phyloP scores from a whole-genome alignment of 2,329 filamentous ascomycete genomes.

The Nannizzia gypsea region DNA sequence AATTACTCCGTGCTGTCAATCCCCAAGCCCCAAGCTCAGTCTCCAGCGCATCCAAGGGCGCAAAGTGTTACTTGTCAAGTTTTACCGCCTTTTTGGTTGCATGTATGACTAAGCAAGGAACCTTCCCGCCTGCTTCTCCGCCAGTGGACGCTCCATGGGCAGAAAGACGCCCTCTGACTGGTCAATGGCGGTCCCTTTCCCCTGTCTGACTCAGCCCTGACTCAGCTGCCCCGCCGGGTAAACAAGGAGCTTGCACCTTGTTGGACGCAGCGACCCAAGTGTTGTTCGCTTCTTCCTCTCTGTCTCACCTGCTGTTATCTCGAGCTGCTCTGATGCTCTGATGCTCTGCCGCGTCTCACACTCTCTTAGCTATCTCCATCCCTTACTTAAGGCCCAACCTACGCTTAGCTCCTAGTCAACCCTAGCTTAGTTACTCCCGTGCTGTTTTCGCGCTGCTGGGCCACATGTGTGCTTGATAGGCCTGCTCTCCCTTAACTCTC shows the following conservation, averaged over 20 bases:
- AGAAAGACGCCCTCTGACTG: not conserved
- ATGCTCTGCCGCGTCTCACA: too few relatives aligned
- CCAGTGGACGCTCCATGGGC: not conserved
- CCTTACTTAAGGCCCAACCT: not conserved
- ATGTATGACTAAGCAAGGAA: not conserved
- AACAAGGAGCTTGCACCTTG: not conserved
- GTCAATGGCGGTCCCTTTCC: not conserved
- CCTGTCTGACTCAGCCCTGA: not conserved
- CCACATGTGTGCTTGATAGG: conserved; percentile 1
- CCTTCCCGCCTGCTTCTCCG: not conserved
- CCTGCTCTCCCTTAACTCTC: not conserved
- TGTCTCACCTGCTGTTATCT: not conserved
- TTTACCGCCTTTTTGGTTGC: not conserved
- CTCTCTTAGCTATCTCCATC: too few relatives aligned
- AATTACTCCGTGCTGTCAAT: too few relatives aligned
- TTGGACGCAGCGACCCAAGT: not conserved
- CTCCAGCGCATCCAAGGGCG: not conserved
- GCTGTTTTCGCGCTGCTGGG: not conserved
- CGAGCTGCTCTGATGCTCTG: too few relatives aligned
- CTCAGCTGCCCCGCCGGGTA: not conserved
- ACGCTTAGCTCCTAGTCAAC: not conserved
- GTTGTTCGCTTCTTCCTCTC: not conserved
- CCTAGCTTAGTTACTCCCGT: not conserved
- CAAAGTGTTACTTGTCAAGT: not conserved
- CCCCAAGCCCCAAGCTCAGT: too few relatives aligned